A percentile compares a stretch with the other conserved stretches of the same genome.
phyloP scores from a whole-genome alignment of 2,329 filamentous ascomycete species.

The Calonectria montana region DNA sequence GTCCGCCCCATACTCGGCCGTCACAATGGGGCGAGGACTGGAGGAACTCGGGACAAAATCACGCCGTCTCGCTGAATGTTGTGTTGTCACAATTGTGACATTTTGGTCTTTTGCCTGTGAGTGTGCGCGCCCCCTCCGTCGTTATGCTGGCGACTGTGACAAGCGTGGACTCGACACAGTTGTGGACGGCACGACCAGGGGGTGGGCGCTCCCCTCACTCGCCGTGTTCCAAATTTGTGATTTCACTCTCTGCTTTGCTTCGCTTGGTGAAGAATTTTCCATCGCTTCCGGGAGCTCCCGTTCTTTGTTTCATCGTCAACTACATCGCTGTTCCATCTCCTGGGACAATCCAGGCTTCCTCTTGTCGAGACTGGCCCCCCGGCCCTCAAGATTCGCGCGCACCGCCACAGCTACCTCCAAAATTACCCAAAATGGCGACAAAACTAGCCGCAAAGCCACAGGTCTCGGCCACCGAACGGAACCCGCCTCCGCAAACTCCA shows the following conservation, averaged over 20 bases:
- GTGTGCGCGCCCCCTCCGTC: not conserved
- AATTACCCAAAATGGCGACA: not conserved
- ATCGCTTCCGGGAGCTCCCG: not conserved
- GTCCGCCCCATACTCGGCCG: not conserved
- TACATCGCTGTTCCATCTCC: not conserved
- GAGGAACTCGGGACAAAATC: not conserved
- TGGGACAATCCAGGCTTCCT: not conserved
- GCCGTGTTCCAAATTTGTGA: no score
- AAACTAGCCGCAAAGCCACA: constrained; percentile 6
- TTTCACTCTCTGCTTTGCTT: not conserved
- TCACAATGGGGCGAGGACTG: not conserved
- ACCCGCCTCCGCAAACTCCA: not conserved
- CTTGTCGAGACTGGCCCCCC: not conserved
- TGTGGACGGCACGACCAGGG: not conserved
- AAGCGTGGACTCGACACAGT: not conserved
- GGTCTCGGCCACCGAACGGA: not conserved
- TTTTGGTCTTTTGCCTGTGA: not conserved
- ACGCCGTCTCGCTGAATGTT: not conserved
- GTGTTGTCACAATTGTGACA: constrained; percentile 15
- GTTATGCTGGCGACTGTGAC: not conserved
- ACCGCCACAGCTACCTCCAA: not conserved
- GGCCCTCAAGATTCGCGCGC: not conserved
- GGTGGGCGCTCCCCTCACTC: not conserved
- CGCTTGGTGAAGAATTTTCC: not conserved
- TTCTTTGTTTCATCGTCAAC: not conserved